Percentiles rank a stretch among this genome's conserved stretches.
Evolutionary conservation across 2,329 filamentous ascomycete genomes (phyloP).

Genomic region (Pseudogymnoascus sp.): DNA sequence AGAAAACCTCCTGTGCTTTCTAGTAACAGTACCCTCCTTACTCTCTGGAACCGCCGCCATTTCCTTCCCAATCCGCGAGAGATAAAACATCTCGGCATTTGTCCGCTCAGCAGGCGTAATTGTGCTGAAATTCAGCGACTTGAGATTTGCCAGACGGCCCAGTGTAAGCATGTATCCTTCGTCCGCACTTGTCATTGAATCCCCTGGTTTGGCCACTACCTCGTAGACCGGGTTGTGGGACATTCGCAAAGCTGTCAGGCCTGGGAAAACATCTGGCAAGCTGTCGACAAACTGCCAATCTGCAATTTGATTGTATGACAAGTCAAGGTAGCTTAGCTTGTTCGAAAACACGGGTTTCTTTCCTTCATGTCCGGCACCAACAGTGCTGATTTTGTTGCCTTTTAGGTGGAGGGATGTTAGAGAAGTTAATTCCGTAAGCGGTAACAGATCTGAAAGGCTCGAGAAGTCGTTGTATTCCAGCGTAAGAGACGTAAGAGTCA

Average conservation of each 20-base stretch:
- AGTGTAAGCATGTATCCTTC: conserved; percentile 86
- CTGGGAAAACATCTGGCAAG: conserved; percentile 61
- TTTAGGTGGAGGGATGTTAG: conserved; percentile 64
- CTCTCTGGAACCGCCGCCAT: conserved; percentile 52
- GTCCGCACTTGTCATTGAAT: conserved; percentile 51
- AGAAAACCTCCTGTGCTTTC: conserved; percentile 61
- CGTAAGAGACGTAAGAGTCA: conserved; percentile 53
- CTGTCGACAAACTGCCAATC: conserved; percentile 68
- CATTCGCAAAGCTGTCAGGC: conserved; percentile 66
- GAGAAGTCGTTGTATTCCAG: conserved; percentile 67
- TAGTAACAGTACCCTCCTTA: conserved; percentile 47
- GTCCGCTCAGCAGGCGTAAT: conserved; percentile 67
- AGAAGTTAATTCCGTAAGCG: conserved; percentile 42
- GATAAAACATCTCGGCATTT: conserved; percentile 90
- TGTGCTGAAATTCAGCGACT: conserved; percentile 63
- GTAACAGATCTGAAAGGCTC: conserved; percentile 47
- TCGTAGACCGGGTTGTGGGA: conserved; percentile 77
- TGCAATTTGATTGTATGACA: conserved; percentile 63
- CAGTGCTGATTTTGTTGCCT: conserved; percentile 56
- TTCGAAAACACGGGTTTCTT: conserved; percentile 17
- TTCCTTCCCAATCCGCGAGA: conserved; percentile 73
- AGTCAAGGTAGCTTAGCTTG: conserved; percentile 49
- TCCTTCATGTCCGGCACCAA: background rate
- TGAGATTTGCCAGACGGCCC: conserved; percentile 62
- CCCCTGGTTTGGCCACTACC: conserved; percentile 30